Evolutionary conservation across 2,329 filamentous ascomycete genomes (phyloP), one percentile per base, ranked within the genome.

Genomic region (Verticillium zaregamsianum): DNA sequence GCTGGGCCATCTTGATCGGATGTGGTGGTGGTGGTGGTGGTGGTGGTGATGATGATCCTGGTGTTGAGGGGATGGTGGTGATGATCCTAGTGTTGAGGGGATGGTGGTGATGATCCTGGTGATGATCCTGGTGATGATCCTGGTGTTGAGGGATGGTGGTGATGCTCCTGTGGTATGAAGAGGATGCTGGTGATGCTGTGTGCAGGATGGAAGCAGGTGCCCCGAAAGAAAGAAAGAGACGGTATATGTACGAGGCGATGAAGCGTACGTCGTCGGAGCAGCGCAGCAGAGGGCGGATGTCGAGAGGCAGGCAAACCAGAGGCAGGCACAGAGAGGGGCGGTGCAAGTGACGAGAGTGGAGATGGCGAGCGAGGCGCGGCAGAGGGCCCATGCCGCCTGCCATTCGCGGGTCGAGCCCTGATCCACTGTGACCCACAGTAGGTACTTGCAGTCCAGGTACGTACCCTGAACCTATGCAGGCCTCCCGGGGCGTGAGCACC

Each of bases 1-100:
- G 66, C 59, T 70, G 63, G 23, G 54, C 54, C 31, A 33, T 33
- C 32, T 12, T 52, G 45, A 4, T 49, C 25, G 2, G 3, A 25
- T 28, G 28, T 28, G 28, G 28, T 14, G 17, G 52, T 15, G 11
- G n/a, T 20, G 39, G 17, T n/a, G 39, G n/a, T 23, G 39, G 39
- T 45, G n/a, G 1, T 37, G 35, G 2, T 15, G 17, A 12, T 52
- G 45, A 5, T 52, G 45, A 14, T 52, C 14, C 8, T 52, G 33
- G 25, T 61, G 37, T 60, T 25, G 55, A 15, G 59, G 52, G n/a
- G 40, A 58, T 58, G 62, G 20, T 31, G 57, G 37, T 15, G 35
- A 28, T 32, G 39, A 39, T 61, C n/a, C n/a, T n/a, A n/a, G n/a
- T n/a, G n/a, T n/a, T n/a, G n/a, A n/a, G 17, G 59, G 14, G 59